Evolutionary conservation across 164 flowering plant species (phyloP).

Genomic region (Chimonanthus salicifolius): DNA sequence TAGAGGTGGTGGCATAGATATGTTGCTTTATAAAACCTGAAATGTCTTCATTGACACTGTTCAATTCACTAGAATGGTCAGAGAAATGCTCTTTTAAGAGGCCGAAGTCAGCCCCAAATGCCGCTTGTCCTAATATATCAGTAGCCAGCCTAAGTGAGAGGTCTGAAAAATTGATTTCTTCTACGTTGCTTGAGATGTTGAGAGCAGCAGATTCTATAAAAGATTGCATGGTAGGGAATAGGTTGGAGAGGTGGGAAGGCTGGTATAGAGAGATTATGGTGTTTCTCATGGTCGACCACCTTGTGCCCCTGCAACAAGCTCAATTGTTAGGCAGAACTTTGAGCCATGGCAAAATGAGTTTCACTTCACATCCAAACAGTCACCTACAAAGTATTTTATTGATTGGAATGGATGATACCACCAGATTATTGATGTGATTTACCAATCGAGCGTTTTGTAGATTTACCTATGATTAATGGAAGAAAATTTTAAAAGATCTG

Average conservation of each 20-base stretch:
- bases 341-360: neutral
- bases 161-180: conserved; percentile 54
- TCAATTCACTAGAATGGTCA: conserved; percentile 2
- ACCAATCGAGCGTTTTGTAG: no score
- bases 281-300: conserved; percentile 91
- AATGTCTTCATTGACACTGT: conserved; percentile 28
- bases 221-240: conserved; percentile 72
- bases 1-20: conserved; percentile 74
- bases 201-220: conserved; percentile 51
- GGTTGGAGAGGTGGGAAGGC: conserved; percentile 71
- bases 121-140: conserved; percentile 82
- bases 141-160: conserved; percentile 72
- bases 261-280: conserved; percentile 79
- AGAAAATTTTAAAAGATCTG: no score
- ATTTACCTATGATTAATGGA: no score
- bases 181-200: conserved; percentile 31
- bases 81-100: conserved; percentile 45
- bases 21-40: conserved; percentile 76
- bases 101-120: conserved; percentile 85
- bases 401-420: no score
- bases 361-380: neutral
- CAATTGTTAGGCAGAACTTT: neutral
- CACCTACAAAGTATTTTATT: neutral
- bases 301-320: conserved; percentile 45
- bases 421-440: no score